These are phyloP conservation scores for Xylaria sp. DNA, from an alignment of 2,329 filamentous ascomycete species.

Conservation along the genomic window DNA sequence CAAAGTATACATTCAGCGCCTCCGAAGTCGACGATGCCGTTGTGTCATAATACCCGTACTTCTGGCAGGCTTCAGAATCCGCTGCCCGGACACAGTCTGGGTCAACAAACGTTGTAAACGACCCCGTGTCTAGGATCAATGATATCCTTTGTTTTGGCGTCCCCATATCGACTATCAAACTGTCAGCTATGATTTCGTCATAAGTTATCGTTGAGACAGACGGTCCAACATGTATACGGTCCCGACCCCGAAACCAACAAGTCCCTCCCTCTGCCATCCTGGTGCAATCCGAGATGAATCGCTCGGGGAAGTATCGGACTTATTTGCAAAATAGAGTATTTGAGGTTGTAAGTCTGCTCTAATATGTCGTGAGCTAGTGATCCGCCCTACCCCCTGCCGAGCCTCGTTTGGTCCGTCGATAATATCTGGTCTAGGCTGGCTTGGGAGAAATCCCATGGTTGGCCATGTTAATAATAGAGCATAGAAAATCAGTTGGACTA, in stretches of 20 bases:
- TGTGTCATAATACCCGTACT: conserved; percentile 52
- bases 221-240: conserved; percentile 52
- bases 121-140: conserved; percentile 54
- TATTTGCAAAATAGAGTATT: conserved; percentile 38
- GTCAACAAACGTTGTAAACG: conserved; percentile 54
- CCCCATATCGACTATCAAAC: conserved; percentile 50
- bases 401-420: not conserved
- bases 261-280: conserved; percentile 41
- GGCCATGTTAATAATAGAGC: conserved; percentile 6
- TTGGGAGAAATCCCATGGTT: conserved; percentile 8
- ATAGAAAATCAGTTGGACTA: not conserved
- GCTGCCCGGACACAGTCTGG: conserved; percentile 51
- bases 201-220: conserved; percentile 33
- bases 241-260: conserved; percentile 46
- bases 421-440: conserved; percentile 10
- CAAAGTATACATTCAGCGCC: conserved; percentile 45
- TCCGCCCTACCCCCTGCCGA: not conserved
- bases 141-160: conserved; percentile 52
- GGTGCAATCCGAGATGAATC: conserved; percentile 18
- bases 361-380: conserved; percentile 40
- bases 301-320: not conserved
- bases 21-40: conserved; percentile 48
- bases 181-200: conserved; percentile 14
- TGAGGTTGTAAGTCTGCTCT: conserved; percentile 41
- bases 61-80: conserved; percentile 48